A percentile compares a stretch with the other conserved stretches of the same genome.
phyloP scores from a whole-genome alignment of 2,329 filamentous ascomycete genomes.

The Aspergillus neoniger region DNA sequence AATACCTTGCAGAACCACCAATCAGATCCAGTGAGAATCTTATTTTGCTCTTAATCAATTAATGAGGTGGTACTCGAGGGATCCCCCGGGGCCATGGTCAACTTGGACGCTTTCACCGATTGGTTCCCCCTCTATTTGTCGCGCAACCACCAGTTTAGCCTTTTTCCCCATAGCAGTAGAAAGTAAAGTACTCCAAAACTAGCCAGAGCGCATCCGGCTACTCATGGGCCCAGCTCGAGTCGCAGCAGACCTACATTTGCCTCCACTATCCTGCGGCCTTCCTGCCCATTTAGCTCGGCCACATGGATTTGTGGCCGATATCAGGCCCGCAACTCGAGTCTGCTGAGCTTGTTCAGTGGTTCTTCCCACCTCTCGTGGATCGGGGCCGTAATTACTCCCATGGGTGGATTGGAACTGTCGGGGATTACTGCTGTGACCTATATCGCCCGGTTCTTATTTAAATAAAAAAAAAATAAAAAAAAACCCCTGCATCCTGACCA shows the following conservation, averaged over 20 bases:
- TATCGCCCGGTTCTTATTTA: conserved; percentile 3
- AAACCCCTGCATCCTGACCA: background rate
- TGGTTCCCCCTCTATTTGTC: background rate
- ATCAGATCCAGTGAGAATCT: background rate
- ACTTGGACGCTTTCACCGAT: background rate
- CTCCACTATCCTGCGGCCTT: background rate
- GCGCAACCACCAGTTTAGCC: background rate
- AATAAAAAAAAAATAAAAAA: background rate
- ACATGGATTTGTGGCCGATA: background rate
- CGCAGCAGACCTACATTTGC: background rate
- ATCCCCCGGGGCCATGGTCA: background rate
- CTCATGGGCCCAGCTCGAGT: background rate
- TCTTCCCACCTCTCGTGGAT: background rate
- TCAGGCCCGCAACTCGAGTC: background rate
- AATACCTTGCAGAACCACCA: conserved; percentile 2
- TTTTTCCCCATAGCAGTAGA: background rate
- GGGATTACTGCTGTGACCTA: background rate
- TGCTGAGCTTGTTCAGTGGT: background rate
- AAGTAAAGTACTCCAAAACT: too few relatives aligned
- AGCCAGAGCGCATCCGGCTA: background rate
- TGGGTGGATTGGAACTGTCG: background rate
- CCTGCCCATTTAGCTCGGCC: conserved; percentile 5
- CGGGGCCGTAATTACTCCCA: background rate
- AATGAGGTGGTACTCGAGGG: conserved; percentile 1
- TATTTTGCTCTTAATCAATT: background rate